phyloP scores from a whole-genome alignment of 2,329 filamentous ascomycete species.

The Fusarium guadeloupense region DNA sequence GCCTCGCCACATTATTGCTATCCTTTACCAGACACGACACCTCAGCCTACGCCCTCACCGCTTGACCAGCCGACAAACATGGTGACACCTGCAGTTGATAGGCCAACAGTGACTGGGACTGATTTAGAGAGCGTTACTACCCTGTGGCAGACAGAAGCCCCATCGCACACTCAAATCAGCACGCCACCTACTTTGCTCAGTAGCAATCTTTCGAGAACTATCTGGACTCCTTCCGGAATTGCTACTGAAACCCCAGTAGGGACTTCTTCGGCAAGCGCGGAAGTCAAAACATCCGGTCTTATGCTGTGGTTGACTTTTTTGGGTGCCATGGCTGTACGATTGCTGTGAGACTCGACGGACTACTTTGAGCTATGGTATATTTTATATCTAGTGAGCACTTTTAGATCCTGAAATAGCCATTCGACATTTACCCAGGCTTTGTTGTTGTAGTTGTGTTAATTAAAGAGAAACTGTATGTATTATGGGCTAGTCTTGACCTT shows the following conservation, averaged over 20 bases:
- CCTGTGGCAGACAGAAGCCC: background rate
- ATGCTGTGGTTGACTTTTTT: constrained; percentile 2
- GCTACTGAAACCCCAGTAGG: constrained; percentile 1
- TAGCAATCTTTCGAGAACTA: constrained; percentile 5
- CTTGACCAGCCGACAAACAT: background rate
- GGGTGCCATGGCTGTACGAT: background rate
- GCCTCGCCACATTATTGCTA: background rate
- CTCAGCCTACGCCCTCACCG: background rate
- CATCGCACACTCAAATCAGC: background rate
- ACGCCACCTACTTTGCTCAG: background rate
- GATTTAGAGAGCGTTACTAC: background rate
- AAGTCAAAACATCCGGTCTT: background rate
- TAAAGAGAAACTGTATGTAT: background rate
- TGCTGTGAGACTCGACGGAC: background rate
- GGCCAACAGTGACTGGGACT: background rate
- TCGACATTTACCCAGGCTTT: background rate
- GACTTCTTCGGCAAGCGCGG: background rate
- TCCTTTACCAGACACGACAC: background rate
- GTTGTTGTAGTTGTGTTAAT: background rate
- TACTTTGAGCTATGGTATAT: background rate
- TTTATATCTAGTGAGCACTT: background rate
- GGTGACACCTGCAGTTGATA: background rate
- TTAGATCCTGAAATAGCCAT: background rate
- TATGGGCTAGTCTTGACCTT: background rate
- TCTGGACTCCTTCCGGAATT: constrained; percentile 1